phyloP scores from a whole-genome alignment of 2,329 filamentous ascomycete genomes.

The Sporothrix pseudoabietina region DNA sequence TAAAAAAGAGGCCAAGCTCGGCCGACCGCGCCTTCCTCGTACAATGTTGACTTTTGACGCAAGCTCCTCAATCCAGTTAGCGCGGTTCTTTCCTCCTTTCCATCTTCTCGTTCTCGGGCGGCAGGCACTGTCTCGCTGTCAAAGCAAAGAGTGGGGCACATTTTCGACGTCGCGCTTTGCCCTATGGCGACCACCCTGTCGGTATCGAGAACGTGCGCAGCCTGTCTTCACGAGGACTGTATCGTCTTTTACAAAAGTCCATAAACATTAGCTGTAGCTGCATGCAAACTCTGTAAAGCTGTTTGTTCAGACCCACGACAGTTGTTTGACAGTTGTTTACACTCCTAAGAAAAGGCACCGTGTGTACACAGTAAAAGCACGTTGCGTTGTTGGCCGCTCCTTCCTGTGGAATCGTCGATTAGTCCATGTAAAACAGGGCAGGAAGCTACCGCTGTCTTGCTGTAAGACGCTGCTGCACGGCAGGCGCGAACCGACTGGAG shows the following conservation, averaged over 20 bases:
- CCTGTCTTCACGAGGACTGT: background rate
- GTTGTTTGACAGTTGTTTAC: background rate
- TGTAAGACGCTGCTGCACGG: background rate
- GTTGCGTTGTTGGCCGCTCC: slow-evolving; percentile 8
- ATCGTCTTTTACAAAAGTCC: background rate
- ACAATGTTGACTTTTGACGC: slow-evolving; percentile 9
- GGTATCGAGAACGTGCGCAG: background rate
- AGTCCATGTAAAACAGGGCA: slow-evolving; percentile 1
- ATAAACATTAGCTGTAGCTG: background rate
- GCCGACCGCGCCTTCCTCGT: background rate
- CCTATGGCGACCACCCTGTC: slow-evolving; percentile 10
- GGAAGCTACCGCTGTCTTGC: background rate
- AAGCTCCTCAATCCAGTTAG: slow-evolving; percentile 14
- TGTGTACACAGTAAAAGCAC: slow-evolving; percentile 23
- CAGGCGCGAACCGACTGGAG: slow-evolving; percentile 10
- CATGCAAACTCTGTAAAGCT: no score
- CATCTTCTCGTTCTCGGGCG: background rate
- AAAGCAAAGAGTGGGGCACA: slow-evolving; percentile 10
- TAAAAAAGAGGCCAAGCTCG: background rate
- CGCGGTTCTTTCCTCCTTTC: background rate
- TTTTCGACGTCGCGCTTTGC: background rate
- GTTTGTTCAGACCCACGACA: background rate
- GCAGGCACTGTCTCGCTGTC: background rate
- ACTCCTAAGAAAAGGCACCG: slow-evolving; percentile 5
- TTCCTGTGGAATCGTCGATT: background rate